Evolutionary conservation across 2,329 filamentous ascomycete species (phyloP).

Genomic region (Teratosphaeriaceae sp.): DNA sequence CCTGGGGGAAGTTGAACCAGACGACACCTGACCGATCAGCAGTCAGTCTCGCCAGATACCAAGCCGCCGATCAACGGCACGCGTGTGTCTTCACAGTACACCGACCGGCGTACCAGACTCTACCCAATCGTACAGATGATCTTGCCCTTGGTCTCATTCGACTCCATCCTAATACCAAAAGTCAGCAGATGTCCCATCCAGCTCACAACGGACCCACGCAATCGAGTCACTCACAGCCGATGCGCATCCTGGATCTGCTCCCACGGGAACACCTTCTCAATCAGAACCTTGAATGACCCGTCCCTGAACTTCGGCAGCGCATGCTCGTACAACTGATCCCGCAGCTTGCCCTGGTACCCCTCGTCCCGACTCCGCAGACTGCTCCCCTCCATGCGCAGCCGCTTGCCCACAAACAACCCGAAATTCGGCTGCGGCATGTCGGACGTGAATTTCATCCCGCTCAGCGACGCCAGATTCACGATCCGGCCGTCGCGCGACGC

Average conservation of each 20-base stretch:
- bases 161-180: background rate
- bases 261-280: slow-evolving; percentile 80
- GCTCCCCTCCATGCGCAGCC: slow-evolving; percentile 74
- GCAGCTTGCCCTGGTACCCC: slow-evolving; percentile 69
- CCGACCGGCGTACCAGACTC: too few relatives aligned
- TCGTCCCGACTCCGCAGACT: slow-evolving; percentile 72
- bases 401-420: slow-evolving; percentile 64
- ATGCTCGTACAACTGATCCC: slow-evolving; percentile 68
- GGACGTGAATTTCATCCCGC: slow-evolving; percentile 56
- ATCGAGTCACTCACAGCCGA: slow-evolving; percentile 38
- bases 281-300: slow-evolving; percentile 66
- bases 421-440: slow-evolving; percentile 61
- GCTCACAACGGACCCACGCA: slow-evolving; percentile 4
- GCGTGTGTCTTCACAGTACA: too few relatives aligned
- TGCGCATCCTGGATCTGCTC: slow-evolving; percentile 54
- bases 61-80: too few relatives aligned
- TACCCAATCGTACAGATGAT: slow-evolving; percentile 41
- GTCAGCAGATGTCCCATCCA: background rate
- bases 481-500: slow-evolving; percentile 70
- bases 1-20: too few relatives aligned
- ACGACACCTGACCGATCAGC: too few relatives aligned
- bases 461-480: slow-evolving; percentile 67
- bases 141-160: slow-evolving; percentile 42
- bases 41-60: too few relatives aligned
- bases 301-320: slow-evolving; percentile 69